phyloP scores from a whole-genome alignment of 768 basidiomycete species.

The Gelatoporia subvermispora region DNA sequence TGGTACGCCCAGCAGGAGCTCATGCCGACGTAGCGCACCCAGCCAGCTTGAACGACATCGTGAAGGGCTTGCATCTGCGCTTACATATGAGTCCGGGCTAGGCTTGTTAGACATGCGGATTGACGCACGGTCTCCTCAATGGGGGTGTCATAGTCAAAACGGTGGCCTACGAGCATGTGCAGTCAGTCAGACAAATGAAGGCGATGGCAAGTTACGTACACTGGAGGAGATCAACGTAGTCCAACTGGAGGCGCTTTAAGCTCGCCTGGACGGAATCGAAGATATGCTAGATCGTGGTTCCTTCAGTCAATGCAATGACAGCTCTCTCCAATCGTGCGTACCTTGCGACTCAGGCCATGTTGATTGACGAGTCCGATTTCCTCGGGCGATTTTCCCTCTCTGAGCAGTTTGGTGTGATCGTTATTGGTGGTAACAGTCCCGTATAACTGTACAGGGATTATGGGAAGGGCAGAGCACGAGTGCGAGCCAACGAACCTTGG shows the following conservation, averaged over 20 bases:
- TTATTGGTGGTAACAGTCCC: constrained; percentile 5
- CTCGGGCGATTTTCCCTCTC: constrained; percentile 10
- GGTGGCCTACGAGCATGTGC: constrained; percentile 13
- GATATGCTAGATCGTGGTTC: constrained; percentile 48
- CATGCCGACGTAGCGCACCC: constrained; percentile 38
- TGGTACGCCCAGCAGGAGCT: constrained; percentile 33
- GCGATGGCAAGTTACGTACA: constrained; percentile 6
- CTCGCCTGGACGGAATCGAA: constrained; percentile 65
- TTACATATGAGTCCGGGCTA: not conserved
- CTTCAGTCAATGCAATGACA: not conserved
- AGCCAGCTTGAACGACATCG: constrained; percentile 41
- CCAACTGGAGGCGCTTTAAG: constrained; percentile 61
- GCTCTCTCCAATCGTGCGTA: not conserved
- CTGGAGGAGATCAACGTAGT: constrained; percentile 45
- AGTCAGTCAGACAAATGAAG: not conserved
- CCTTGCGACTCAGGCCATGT: constrained; percentile 29
- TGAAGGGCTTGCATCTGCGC: constrained; percentile 40
- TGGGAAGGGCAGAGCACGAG: not conserved
- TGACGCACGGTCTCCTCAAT: constrained; percentile 31
- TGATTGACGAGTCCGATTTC: constrained; percentile 32
- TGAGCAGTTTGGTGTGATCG: constrained; percentile 4
- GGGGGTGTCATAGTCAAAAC: constrained; percentile 31
- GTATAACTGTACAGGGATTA: constrained; percentile 8
- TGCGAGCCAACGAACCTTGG: constrained; percentile 30
- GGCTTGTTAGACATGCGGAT: too few relatives aligned